These are phyloP conservation scores for Taphrina betulina DNA, from an alignment of 1,139 yeast species.

Conservation along the genomic window DNA sequence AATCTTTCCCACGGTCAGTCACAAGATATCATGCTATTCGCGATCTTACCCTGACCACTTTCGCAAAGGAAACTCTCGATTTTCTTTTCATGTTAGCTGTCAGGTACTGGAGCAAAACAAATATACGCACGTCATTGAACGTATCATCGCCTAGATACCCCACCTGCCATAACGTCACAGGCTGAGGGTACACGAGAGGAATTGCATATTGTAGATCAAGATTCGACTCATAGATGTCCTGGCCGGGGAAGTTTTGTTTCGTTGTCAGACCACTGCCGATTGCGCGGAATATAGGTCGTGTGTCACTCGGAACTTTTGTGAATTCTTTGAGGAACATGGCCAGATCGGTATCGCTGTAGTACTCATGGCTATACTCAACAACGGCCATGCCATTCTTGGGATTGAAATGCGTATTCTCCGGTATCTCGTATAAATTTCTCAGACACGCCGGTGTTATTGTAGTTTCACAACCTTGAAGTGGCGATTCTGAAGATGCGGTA, in stretches of 20 bases:
- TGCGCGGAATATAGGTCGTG: not conserved
- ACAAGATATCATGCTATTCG: too few relatives aligned
- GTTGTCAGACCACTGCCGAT: slow-evolving; percentile 1
- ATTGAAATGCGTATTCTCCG: not conserved
- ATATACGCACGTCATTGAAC: too few relatives aligned
- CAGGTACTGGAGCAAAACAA: too few relatives aligned
- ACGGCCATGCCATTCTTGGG: slow-evolving; percentile 18
- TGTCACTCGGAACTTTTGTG: not conserved
- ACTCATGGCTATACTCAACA: slow-evolving; percentile 7
- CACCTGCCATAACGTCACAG: slow-evolving; percentile 1
- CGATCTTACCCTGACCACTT: too few relatives aligned
- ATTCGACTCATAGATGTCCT: slow-evolving; percentile 10
- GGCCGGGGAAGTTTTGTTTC: not conserved
- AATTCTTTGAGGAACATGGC: not conserved
- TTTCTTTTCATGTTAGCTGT: too few relatives aligned
- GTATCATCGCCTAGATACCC: too few relatives aligned
- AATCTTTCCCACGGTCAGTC: too few relatives aligned
- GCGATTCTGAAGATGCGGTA: not conserved
- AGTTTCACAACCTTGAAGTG: slow-evolving; percentile 5
- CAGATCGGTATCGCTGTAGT: slow-evolving; percentile 7
- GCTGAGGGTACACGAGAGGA: slow-evolving; percentile 9
- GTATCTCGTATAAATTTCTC: slow-evolving; percentile 12
- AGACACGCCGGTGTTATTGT: slow-evolving; percentile 18
- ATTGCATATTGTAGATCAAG: slow-evolving; percentile 16
- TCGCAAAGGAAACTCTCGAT: too few relatives aligned